Base-by-base conservation (phyloP, 73 alveolate species). In the Paraurostyla sp. region DNA sequence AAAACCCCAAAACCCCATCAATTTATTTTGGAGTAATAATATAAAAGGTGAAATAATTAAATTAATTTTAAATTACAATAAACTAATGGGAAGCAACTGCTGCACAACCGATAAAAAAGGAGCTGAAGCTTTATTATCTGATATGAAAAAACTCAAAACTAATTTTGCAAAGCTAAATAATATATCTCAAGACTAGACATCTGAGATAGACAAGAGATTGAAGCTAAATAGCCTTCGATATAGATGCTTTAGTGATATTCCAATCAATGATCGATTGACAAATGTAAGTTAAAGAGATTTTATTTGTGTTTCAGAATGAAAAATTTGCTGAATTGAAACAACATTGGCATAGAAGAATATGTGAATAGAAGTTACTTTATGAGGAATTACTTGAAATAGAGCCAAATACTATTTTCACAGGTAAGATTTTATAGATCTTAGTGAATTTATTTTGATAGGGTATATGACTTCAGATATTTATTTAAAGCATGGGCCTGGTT, bases 121-220 rank as follows among this genome's bases (percentile, higher is more conserved):
- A n/a, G n/a, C n/a, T n/a, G n/a, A n/a, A n/a, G n/a, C n/a, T n/a
- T n/a, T n/a, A n/a, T 60, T 60, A 11, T 60, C 7, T 29, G 78
- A 60, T 60, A 9, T 60, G 49, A 6, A 50, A 27, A 60, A 60
- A 60, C 51, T 60, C 35, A 60, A 60, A 27, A 60, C 25, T 9
- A 60, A 60, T 32, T 60, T 60, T 60, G 78, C 78, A 16, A 60
- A 60, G 78, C 50, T 60, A 30, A 60, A 60, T 60, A 50, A 60
- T 6, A 60, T 60, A 9, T 60, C 78, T 60, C 3, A 45, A 9
- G 3, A 60, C 22, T 4, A 9, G 50, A 60, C 22, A 29, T 20
- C 7, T 6, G 25, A 3, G 51, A 6, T 52, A 6, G 78, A 60
- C 32, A 16, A 9, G 3, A 16, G 78, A 13, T 32, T 60, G 25